Evolutionary conservation across 495 filamentous ascomycete genomes (phyloP), one percentile per base, ranked within the genome.

Genomic region (Penicillium cosmopolitanum): DNA sequence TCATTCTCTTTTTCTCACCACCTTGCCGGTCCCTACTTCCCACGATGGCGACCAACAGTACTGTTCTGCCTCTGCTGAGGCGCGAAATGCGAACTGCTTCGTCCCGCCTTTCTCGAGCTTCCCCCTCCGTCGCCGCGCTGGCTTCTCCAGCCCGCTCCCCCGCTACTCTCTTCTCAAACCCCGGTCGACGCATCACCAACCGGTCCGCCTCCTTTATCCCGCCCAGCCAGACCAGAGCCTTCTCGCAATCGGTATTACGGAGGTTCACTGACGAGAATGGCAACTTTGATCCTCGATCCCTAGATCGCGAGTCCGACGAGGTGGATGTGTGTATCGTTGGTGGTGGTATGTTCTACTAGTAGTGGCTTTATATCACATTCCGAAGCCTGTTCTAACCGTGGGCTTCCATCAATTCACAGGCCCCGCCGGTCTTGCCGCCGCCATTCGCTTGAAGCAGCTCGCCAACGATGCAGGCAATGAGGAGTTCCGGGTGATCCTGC

Each of bases 261-360:
- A 63, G 70, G 55, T 71, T 85, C 48, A 84, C 85, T 36, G 76
- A 84, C 40, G 74, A 79, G 33, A 80, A 89, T 57, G 87, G 88
- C 10, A 66, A 79, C 47, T 92, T 93, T 60, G 90, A 96, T 69
- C 89, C 89, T 8, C 79, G 79, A 35, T 79, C 83, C 59, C 74
- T 90, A 53, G 92, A 97, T 50, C 86, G 95, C 56, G 95, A 98
- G 75, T 89, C 84, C 53, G 95, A 98, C 64, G 76, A 96, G 71
- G 95, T 98, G 19, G 95, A 98, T 76, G 94, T 98, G 10, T 96
- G 92, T 68, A 98, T 99, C 72, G 85, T 99, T 38, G 95, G 95
- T 66, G 95, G 94, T 67, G 93, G 87, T 89, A 82, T 62, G 74
- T 67, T 31, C 28, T 31, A 9, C 28, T 9, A 23, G 3, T 31